A percentile compares a stretch with the other conserved stretches of the same genome.
These are phyloP conservation scores for Tephrocybe sp. DNA, from an alignment of 768 basidiomycete genomes.

Conservation along the genomic window DNA sequence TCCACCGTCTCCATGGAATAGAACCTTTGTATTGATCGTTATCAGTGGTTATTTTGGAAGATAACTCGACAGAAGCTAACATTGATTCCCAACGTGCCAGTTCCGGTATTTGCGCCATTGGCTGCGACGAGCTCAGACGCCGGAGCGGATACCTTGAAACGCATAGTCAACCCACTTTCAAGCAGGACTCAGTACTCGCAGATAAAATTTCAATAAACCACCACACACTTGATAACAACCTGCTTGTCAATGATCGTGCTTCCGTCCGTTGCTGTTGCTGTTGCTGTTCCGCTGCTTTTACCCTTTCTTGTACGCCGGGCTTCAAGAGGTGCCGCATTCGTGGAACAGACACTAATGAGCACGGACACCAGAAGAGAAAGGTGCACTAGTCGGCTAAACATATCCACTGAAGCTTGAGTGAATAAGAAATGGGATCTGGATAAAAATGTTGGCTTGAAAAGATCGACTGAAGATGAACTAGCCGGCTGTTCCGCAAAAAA, in stretches of 20 bases:
- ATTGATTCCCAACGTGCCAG: conserved; percentile 22
- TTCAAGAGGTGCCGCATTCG: conserved; percentile 9
- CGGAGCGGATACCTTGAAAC: conserved; percentile 27
- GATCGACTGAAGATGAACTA: too few species aligned
- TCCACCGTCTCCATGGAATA: conserved; percentile 23
- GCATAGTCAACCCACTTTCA: conserved; percentile 23
- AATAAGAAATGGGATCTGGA: too few species aligned
- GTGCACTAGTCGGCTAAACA: too few species aligned
- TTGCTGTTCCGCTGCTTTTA: conserved; percentile 6
- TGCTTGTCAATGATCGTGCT: conserved; percentile 25
- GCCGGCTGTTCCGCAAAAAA: too few species aligned
- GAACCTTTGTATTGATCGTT: conserved; percentile 13
- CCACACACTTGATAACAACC: conserved; percentile 24
- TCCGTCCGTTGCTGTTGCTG: conserved; percentile 22
- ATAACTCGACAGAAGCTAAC: conserved; percentile 8
- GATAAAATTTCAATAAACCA: background rate
- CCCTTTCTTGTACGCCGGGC: conserved; percentile 4
- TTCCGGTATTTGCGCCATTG: conserved; percentile 4
- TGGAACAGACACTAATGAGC: background rate
- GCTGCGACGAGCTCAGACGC: conserved; percentile 21
- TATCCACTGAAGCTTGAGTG: too few species aligned
- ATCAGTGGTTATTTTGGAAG: background rate
- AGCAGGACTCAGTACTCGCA: background rate
- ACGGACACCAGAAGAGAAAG: background rate
- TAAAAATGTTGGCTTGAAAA: too few species aligned